phyloP scores from a whole-genome alignment of 768 basidiomycete genomes.

The Kwoniella bestiolae region DNA sequence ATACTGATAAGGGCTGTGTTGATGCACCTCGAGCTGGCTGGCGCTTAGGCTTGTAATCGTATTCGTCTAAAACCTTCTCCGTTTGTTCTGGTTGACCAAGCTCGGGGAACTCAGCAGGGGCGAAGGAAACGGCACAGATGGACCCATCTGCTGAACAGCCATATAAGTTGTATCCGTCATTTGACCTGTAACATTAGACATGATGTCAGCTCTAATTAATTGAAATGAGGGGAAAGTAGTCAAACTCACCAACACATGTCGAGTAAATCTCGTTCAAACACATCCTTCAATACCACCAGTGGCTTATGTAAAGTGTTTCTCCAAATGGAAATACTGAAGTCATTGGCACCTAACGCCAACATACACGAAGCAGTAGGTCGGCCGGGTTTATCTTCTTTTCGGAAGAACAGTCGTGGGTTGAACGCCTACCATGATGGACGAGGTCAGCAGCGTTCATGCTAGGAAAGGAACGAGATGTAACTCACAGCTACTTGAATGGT shows the following conservation, averaged over 20 bases:
- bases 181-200: conserved; percentile 67
- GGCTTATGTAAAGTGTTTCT: conserved; percentile 90
- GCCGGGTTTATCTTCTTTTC: conserved; percentile 68
- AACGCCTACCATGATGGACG: conserved; percentile 65
- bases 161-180: conserved; percentile 88
- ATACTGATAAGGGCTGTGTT: conserved; percentile 12
- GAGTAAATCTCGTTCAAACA: conserved; percentile 92
- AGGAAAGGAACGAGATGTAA: too few relatives aligned
- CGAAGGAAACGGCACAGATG: conserved; percentile 84
- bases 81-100: conserved; percentile 61
- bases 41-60: conserved; percentile 34
- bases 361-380: conserved; percentile 50
- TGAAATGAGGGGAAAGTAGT: too few relatives aligned
- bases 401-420: conserved; percentile 91
- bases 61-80: conserved; percentile 39
- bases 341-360: conserved; percentile 85
- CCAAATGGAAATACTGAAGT: conserved; percentile 93
- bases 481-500: conserved; percentile 92
- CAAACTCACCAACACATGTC: conserved; percentile 87
- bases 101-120: conserved; percentile 57
- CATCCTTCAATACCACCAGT: conserved; percentile 87
- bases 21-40: conserved; percentile 17
- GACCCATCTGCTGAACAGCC: conserved; percentile 96
- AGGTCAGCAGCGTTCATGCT: too few relatives aligned
- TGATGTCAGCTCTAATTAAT: background rate